Percentiles rank a stretch among this genome's conserved stretches.
Conservation (phyloP, 768 basidiomycete genomes). For the Calocybe gangraenosa region DNA sequence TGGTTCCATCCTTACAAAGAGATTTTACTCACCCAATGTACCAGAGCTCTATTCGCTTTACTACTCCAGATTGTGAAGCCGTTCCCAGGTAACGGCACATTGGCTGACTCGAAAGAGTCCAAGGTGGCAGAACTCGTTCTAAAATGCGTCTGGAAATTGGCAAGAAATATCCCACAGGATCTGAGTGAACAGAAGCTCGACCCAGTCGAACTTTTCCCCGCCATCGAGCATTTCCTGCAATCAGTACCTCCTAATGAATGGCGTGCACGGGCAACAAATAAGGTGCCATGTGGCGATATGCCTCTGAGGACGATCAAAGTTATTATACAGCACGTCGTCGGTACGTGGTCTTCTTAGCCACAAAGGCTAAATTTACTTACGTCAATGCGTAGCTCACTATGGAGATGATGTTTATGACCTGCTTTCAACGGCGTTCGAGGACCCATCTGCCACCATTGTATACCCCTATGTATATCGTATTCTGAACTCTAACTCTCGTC, state of each 20-base stretch:
- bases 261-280: constrained; percentile 86
- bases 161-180: constrained; percentile 90
- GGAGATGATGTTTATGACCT: constrained; percentile 90
- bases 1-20: neutral
- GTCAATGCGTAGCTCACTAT: constrained; percentile 56
- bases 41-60: constrained; percentile 73
- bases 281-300: constrained; percentile 96
- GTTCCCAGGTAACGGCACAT: constrained; percentile 70
- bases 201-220: constrained; percentile 84
- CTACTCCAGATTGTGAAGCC: constrained; percentile 82
- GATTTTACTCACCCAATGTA: constrained; percentile 3
- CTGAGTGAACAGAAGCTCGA: constrained; percentile 76
- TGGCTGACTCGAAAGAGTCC: constrained; percentile 73
- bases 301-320: constrained; percentile 97
- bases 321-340: constrained; percentile 94
- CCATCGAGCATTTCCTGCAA: constrained; percentile 92
- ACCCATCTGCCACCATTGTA: constrained; percentile 95
- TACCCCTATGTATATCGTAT: constrained; percentile 95
- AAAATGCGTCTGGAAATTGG: constrained; percentile 98
- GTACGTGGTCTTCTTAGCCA: constrained; percentile 44
- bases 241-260: constrained; percentile 95
- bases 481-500: constrained; percentile 61
- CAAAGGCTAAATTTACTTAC: constrained; percentile 2
- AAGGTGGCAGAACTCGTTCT: constrained; percentile 90
- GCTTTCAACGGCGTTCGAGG: constrained; percentile 86